Evolutionary conservation across 306 rosid genomes (phyloP), one percentile per base, ranked within the genome.

Genomic region (Castanea mollissima): DNA sequence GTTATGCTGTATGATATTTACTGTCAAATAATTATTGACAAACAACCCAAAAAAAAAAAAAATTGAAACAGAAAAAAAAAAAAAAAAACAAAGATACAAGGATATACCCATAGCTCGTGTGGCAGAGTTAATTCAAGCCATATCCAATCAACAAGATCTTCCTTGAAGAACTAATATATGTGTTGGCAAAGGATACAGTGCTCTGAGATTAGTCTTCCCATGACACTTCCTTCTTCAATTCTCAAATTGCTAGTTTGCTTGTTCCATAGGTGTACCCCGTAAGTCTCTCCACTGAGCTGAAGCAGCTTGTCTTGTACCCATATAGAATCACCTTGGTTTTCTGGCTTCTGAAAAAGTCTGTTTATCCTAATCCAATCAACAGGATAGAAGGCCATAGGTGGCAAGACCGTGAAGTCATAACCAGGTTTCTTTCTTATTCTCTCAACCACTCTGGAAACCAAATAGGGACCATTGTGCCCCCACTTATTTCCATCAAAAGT

Each of bases 391-490:
- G 97, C 92, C 84, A 76, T 32, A 0, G 90, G 90, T 14, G 88
- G 84, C 85, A 91, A 74, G 5, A 90, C 67, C 3, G 89, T 87
- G 25, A 91, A 81, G 70, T 89, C 83, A 25, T 67, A 75, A 19
- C 71, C 89, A 16, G 83, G 81, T 8, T 55, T 59, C 12, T 74
- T 71, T 59, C 77, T 76, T 10, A 83, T 62, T 60, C 84, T 90
- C 79, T 55, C 56, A 34, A 89, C 90, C 57, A 95, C 97, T 79
- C 96, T 89, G 1, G 99, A 87, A 63, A 95, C 96, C 75, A 95
- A 55, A 82, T 91, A 91, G 2, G 99, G 98, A 72, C 97, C 99
- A 76, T 95, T 95, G 54, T 90, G 82, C 18, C 98, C 99, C 98
- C 97, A 91, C 76, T 46, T 88, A 60, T 79, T 95, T 6, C 98